A percentile compares a stretch with the other conserved stretches of the same genome.
Evolutionary conservation across 371 early-diverging fungal species (phyloP).

Genomic region (Mortierella sp.): DNA sequence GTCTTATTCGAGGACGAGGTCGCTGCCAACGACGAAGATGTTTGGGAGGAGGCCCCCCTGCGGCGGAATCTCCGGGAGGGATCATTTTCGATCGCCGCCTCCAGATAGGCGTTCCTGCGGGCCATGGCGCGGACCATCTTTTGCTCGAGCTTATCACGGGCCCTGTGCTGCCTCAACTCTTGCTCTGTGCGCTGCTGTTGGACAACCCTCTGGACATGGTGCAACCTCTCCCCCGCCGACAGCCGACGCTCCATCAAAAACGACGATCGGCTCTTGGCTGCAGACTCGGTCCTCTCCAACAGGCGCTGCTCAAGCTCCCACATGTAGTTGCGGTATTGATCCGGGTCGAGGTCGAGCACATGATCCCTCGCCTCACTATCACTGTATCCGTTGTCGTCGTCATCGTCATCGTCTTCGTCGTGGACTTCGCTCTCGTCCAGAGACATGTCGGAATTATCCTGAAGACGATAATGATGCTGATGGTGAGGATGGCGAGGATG

Average conservation of each 20-base stretch:
- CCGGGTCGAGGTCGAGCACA: conserved; percentile 17
- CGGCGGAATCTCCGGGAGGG: conserved; percentile 49
- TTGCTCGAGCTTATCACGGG: conserved; percentile 48
- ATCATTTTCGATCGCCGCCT: conserved; percentile 54
- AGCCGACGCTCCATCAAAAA: conserved; percentile 43
- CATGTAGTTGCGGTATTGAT: conserved; percentile 35
- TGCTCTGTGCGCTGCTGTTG: conserved; percentile 42
- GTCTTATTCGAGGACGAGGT: neutral
- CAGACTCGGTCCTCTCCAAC: conserved; percentile 39
- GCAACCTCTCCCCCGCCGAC: conserved; percentile 38
- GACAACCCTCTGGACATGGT: conserved; percentile 45
- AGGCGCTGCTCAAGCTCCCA: conserved; percentile 41
- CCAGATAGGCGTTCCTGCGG: conserved; percentile 43
- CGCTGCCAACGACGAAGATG: neutral
- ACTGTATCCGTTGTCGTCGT: neutral
- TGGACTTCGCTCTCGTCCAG: conserved; percentile 32
- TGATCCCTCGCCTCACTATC: conserved; percentile 3
- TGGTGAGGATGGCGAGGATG: conserved; percentile 6
- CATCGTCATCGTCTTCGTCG: conserved; percentile 20
- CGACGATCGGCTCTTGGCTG: conserved; percentile 36
- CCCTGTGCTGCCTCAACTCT: conserved; percentile 34
- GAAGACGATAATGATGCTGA: neutral
- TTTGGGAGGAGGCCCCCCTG: conserved; percentile 8
- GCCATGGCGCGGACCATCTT: conserved; percentile 55
- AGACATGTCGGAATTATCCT: conserved; percentile 32